These are phyloP conservation scores for Straminergon stramineum DNA, from an alignment of 225 moss, liverwort and hornwort genomes.

Conservation along the genomic window DNA sequence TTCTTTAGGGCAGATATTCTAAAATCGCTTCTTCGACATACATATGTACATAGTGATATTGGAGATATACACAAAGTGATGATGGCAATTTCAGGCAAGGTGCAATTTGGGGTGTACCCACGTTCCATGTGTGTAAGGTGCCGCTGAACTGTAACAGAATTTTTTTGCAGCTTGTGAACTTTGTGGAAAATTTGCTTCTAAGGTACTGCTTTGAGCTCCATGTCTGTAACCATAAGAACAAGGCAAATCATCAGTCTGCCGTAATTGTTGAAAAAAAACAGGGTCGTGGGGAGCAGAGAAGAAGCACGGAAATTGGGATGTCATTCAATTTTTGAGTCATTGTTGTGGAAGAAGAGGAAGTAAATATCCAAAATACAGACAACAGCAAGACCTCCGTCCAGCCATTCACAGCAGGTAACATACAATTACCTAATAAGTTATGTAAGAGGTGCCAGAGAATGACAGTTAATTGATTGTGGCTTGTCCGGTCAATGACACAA, in stretches of 20 bases:
- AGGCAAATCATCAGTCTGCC: neutral
- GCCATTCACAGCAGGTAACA: too few relatives aligned
- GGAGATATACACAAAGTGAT: neutral
- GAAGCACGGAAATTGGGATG: neutral
- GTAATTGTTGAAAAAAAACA: neutral
- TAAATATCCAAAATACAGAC: neutral
- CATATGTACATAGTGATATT: neutral
- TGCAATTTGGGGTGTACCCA: neutral
- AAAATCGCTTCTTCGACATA: neutral
- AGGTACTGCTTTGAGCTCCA: too few relatives aligned
- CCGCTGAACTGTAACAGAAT: neutral
- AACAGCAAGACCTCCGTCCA: neutral
- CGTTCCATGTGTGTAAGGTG: neutral
- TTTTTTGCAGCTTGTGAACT: neutral
- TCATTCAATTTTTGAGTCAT: neutral
- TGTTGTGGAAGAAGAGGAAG: neutral
- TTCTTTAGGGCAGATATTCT: neutral
- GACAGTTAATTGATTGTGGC: neutral
- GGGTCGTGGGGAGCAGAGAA: too few relatives aligned
- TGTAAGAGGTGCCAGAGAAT: neutral
- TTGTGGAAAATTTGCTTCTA: neutral
- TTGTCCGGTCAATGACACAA: neutral
- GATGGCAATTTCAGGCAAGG: accelerated
- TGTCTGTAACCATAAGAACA: neutral
- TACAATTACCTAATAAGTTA: neutral